Conservation (phyloP, 371 early-diverging fungal genomes). For the Mortierella sp. region DNA sequence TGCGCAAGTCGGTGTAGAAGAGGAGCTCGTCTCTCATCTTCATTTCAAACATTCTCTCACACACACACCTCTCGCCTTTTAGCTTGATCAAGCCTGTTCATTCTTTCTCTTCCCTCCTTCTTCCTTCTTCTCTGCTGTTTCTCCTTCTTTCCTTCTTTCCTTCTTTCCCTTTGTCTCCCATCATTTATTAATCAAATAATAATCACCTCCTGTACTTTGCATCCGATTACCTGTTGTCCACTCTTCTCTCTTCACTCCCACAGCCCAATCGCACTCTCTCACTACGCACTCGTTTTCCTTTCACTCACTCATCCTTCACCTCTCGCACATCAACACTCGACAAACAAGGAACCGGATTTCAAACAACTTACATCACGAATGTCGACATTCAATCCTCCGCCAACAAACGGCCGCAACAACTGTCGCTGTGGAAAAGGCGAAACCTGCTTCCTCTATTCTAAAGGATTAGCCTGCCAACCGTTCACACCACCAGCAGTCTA, state of each 20-base stretch:
- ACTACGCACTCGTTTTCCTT: background rate
- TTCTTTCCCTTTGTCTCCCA: too few species aligned
- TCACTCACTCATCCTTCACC: background rate
- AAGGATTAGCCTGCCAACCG: slow-evolving; percentile 32
- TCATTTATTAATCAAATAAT: background rate
- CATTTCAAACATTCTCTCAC: background rate
- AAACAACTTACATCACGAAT: slow-evolving; percentile 4
- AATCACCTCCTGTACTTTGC: background rate
- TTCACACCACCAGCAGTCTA: slow-evolving; percentile 14
- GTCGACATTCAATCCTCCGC: slow-evolving; percentile 36
- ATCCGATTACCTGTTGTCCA: background rate
- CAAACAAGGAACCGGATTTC: background rate
- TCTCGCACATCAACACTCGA: background rate
- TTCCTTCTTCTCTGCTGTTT: background rate
- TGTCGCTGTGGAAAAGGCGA: slow-evolving; percentile 14
- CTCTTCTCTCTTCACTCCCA: background rate
- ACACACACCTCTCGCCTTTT: background rate
- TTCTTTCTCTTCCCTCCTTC: background rate
- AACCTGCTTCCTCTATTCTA: slow-evolving; percentile 32
- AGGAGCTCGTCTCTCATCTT: background rate
- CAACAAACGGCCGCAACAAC: slow-evolving; percentile 23
- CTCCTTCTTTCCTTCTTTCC: background rate
- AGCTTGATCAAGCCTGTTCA: background rate
- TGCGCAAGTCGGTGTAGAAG: too few species aligned
- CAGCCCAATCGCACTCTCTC: background rate